A percentile compares a stretch with the other conserved stretches of the same genome.
Evolutionary conservation across 73 alveolate species (phyloP).

Genomic region (Paramecium bursaria): DNA sequence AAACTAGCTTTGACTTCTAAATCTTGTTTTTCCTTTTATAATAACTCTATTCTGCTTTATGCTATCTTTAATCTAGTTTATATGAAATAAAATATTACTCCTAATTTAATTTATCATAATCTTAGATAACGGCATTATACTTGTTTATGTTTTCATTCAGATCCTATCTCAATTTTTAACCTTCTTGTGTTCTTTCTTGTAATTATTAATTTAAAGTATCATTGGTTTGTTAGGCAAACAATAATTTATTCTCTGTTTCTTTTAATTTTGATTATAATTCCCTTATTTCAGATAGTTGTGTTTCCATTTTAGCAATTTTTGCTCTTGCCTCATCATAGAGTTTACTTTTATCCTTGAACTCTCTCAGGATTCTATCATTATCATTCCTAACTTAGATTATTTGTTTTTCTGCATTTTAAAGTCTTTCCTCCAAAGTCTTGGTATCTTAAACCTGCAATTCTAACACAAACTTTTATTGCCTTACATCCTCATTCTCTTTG

Average conservation of each 20-base stretch:
- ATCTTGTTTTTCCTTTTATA: not conserved
- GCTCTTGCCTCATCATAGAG: constrained; percentile 28
- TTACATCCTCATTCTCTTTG: constrained; percentile 52
- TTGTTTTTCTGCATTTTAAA: constrained; percentile 27
- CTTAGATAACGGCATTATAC: not conserved
- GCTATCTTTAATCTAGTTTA: not conserved
- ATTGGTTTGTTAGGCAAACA: constrained; percentile 13
- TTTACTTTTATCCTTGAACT: constrained; percentile 33
- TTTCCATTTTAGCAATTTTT: constrained; percentile 41
- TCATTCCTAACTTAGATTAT: constrained; percentile 24
- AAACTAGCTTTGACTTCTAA: constrained; percentile 4
- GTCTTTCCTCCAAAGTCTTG: constrained; percentile 32
- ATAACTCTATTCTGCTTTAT: constrained; percentile 10
- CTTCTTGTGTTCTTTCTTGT: constrained; percentile 19
- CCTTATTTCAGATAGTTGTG: not conserved
- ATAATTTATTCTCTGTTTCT: constrained; percentile 48
- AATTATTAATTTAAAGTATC: constrained; percentile 37
- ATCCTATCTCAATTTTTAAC: not conserved
- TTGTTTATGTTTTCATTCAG: not conserved
- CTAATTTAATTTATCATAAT: not conserved
- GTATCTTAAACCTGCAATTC: constrained; percentile 48
- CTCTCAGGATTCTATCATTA: constrained; percentile 52
- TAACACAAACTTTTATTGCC: not conserved
- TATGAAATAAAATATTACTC: not conserved
- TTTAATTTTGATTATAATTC: constrained; percentile 52